Percentiles rank a stretch among this genome's conserved stretches.
Conservation (phyloP, 1,284 basidiomycete species). For the Paramarasmius palmivorus region DNA sequence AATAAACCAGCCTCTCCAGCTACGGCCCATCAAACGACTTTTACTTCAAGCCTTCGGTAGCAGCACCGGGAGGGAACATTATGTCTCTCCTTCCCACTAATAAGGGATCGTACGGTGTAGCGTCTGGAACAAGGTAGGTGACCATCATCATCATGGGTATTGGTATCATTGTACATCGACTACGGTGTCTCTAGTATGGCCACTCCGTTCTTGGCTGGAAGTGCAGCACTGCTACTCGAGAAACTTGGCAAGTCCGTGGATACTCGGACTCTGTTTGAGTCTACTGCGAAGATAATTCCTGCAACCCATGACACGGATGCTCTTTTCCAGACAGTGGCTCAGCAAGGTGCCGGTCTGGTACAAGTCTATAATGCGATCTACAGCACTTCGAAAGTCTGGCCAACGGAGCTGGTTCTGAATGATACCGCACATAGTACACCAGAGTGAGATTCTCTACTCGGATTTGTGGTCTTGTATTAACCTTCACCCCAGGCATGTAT, state of each 20-base stretch:
- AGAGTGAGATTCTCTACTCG: constrained; percentile 21
- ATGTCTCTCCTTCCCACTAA: constrained; percentile 42
- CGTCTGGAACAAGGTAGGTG: constrained; percentile 33
- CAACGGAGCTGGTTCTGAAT: constrained; percentile 52
- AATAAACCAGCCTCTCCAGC: constrained; percentile 3
- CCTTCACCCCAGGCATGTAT: constrained; percentile 28
- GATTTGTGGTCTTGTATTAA: neutral
- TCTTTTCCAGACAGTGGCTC: constrained; percentile 45
- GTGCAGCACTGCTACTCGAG: constrained; percentile 50
- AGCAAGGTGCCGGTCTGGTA: constrained; percentile 55
- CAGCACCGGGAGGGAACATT: constrained; percentile 28
- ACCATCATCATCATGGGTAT: neutral
- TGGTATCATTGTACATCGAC: neutral
- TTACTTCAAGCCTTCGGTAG: constrained; percentile 17
- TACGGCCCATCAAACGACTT: constrained; percentile 18
- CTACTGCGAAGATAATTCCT: constrained; percentile 42
- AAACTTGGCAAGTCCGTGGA: constrained; percentile 37
- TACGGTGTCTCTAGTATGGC: constrained; percentile 30
- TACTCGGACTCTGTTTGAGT: constrained; percentile 41
- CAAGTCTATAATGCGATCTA: constrained; percentile 51
- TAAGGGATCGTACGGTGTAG: constrained; percentile 37
- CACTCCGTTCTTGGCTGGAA: constrained; percentile 51
- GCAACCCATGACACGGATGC: constrained; percentile 38
- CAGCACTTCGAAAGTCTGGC: constrained; percentile 42
- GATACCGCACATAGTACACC: constrained; percentile 49